Percentiles rank a stretch among this genome's conserved stretches.
Conservation (phyloP, 805 yeast genomes). For the Candida takata region DNA sequence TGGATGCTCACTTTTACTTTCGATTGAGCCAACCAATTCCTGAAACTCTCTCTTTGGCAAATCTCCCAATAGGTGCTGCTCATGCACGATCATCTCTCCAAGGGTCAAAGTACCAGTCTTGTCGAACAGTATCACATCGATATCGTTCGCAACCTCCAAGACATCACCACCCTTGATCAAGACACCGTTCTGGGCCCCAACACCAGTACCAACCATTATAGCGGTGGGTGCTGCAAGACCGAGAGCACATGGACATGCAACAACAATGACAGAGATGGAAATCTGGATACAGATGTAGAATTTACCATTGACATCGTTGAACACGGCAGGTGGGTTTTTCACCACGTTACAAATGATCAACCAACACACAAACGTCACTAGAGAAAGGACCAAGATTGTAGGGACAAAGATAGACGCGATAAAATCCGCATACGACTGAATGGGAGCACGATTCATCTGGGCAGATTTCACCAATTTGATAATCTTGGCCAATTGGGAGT, state of each 20-base stretch:
- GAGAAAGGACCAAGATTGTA: conserved; percentile 51
- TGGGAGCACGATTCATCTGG: conserved; percentile 82
- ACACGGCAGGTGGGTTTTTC: conserved; percentile 40
- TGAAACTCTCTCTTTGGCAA: conserved; percentile 28
- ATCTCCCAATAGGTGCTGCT: conserved; percentile 7
- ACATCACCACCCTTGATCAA: conserved; percentile 90
- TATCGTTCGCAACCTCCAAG: conserved; percentile 61
- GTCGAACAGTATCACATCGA: conserved; percentile 73
- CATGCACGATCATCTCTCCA: conserved; percentile 54
- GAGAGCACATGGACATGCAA: conserved; percentile 97
- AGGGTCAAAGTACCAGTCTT: conserved; percentile 94
- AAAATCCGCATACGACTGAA: conserved; percentile 81
- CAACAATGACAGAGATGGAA: conserved; percentile 88
- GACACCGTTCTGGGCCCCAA: conserved; percentile 86
- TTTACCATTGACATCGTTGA: conserved; percentile 44
- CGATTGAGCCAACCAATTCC: conserved; percentile 51
- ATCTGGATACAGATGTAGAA: conserved; percentile 66
- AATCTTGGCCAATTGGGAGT: conserved; percentile 82
- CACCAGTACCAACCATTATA: conserved; percentile 97
- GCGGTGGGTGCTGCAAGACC: conserved; percentile 99
- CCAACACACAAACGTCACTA: conserved; percentile 66
- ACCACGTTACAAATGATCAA: conserved; percentile 31
- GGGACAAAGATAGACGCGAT: conserved; percentile 87
- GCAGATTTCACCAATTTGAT: conserved; percentile 84
- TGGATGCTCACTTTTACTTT: conserved; percentile 79